Conservation (phyloP, 306 rosid genomes). For the Rosa lucieae region DNA sequence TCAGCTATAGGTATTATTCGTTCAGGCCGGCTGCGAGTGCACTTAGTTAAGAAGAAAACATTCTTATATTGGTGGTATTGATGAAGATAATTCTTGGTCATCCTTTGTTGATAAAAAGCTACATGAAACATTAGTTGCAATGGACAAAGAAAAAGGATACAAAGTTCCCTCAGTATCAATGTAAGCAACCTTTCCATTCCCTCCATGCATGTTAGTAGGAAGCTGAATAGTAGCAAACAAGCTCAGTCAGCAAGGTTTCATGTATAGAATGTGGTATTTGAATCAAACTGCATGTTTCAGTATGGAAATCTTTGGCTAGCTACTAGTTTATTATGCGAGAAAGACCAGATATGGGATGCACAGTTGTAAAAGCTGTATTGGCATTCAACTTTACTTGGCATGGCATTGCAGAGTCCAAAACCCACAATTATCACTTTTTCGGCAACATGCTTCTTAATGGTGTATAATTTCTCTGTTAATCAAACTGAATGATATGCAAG, state of each 20-base stretch:
- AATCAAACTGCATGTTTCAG: neutral
- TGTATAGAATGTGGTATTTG: neutral
- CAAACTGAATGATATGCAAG: neutral
- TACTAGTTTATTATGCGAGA: too few species aligned
- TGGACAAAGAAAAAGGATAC: constrained; percentile 46
- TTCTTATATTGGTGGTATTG: too few species aligned
- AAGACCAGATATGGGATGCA: too few species aligned
- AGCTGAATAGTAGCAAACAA: constrained; percentile 50
- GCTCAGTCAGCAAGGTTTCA: constrained; percentile 22
- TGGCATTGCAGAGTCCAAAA: neutral
- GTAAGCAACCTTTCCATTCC: constrained; percentile 97
- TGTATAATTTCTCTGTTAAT: neutral
- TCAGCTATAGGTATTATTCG: constrained; percentile 90
- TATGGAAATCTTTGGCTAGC: neutral
- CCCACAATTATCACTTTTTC: neutral
- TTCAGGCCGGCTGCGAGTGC: constrained; percentile 78
- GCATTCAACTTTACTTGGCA: neutral
- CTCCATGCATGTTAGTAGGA: constrained; percentile 86
- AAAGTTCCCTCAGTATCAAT: constrained; percentile 98
- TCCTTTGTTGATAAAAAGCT: too few species aligned
- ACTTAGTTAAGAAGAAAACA: constrained; percentile 36
- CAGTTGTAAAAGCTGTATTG: neutral
- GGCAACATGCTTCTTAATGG: neutral
- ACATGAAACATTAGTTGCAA: too few species aligned
- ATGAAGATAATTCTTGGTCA: too few species aligned